Evolutionary conservation across 164 flowering plant genomes (phyloP).

Genomic region (Umbilicus rupestris): DNA sequence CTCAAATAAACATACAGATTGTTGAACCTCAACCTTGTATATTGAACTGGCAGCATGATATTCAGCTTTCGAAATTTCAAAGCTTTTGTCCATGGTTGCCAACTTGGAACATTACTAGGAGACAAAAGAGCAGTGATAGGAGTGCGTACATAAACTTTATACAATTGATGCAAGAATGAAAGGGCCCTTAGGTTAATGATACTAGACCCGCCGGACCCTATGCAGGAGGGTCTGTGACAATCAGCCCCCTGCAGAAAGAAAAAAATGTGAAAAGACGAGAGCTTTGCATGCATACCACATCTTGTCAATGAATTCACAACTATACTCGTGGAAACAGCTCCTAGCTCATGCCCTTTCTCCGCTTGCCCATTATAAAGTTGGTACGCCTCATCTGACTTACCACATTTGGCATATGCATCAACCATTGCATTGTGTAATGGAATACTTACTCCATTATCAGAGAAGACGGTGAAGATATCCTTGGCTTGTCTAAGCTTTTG

Average conservation of each 20-base stretch:
- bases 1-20: neutral
- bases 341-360: slow-evolving; percentile 36
- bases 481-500: slow-evolving; percentile 41
- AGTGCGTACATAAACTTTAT: too few species aligned
- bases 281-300: slow-evolving; percentile 28
- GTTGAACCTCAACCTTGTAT: neutral
- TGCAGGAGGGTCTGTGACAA: neutral
- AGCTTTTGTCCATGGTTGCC: neutral
- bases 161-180: too few species aligned
- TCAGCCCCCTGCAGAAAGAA: too few species aligned
- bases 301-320: slow-evolving; percentile 60
- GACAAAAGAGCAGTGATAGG: too few species aligned
- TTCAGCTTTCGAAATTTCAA: neutral
- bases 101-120: too few species aligned
- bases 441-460: slow-evolving; percentile 24
- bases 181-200: neutral
- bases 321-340: slow-evolving; percentile 56
- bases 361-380: slow-evolving; percentile 38
- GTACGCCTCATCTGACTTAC: slow-evolving; percentile 42
- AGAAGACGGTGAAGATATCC: slow-evolving; percentile 31
- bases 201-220: neutral
- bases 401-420: slow-evolving; percentile 61
- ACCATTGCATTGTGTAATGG: slow-evolving; percentile 42
- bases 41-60: neutral
- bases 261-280: neutral